These are phyloP conservation scores for Bruguiera hainesii DNA, from an alignment of 441 rosid species.

Conservation along the genomic window DNA sequence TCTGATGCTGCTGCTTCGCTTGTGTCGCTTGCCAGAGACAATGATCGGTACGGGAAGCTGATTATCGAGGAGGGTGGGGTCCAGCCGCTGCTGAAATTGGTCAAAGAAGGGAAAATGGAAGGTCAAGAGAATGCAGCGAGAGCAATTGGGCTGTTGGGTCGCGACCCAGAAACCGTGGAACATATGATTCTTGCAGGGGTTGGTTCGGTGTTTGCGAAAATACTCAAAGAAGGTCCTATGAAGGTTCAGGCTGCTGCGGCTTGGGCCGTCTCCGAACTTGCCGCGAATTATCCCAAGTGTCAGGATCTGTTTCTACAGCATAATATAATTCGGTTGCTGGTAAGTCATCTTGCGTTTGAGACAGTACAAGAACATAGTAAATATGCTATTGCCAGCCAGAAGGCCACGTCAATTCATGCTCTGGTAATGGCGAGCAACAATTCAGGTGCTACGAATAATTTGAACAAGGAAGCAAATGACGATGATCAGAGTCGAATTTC, in stretches of 20 bases:
- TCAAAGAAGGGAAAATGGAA: slow-evolving; percentile 81
- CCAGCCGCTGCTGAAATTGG: slow-evolving; percentile 61
- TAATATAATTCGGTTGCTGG: slow-evolving; percentile 67
- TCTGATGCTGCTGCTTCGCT: slow-evolving; percentile 82
- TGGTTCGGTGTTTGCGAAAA: slow-evolving; percentile 64
- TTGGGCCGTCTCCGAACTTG: slow-evolving; percentile 85
- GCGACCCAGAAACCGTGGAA: slow-evolving; percentile 76
- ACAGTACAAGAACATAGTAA: slow-evolving; percentile 91
- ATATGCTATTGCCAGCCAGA: slow-evolving; percentile 59
- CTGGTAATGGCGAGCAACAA: slow-evolving; percentile 55
- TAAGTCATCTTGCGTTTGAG: slow-evolving; percentile 88
- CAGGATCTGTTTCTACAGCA: slow-evolving; percentile 81
- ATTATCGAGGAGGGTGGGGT: slow-evolving; percentile 93
- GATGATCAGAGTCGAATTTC: slow-evolving; percentile 36
- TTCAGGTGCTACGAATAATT: slow-evolving; percentile 13
- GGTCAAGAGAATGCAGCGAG: slow-evolving; percentile 89
- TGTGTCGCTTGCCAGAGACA: slow-evolving; percentile 75
- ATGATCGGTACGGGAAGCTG: slow-evolving; percentile 71
- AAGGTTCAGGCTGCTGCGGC: slow-evolving; percentile 81
- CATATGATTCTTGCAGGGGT: slow-evolving; percentile 64
- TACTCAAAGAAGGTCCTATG: slow-evolving; percentile 95
- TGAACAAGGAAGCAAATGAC: slow-evolving; percentile 25
- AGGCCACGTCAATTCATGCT: slow-evolving; percentile 75
- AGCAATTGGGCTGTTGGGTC: slow-evolving; percentile 77
- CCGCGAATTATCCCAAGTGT: slow-evolving; percentile 54